Conservation (phyloP, 768 basidiomycete genomes). For the Zangia roseola region DNA sequence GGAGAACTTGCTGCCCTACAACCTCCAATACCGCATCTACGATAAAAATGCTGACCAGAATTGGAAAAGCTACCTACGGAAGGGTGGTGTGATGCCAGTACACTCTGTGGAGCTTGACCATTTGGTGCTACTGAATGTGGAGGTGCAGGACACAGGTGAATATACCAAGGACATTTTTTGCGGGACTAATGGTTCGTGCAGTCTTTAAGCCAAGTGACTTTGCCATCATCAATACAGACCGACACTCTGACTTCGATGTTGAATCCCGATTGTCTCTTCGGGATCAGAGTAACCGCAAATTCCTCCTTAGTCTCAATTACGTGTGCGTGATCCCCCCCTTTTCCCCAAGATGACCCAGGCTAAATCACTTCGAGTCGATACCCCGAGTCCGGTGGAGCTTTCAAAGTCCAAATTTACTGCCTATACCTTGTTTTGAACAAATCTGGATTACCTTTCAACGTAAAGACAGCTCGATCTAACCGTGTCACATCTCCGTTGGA, state of each 20-base stretch:
- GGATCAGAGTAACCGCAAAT: slow-evolving; percentile 71
- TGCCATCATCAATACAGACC: slow-evolving; percentile 94
- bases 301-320: slow-evolving; percentile 86
- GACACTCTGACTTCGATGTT: slow-evolving; percentile 82
- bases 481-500: slow-evolving; percentile 67
- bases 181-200: slow-evolving; percentile 29
- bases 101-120: slow-evolving; percentile 93
- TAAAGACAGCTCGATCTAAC: slow-evolving; percentile 62
- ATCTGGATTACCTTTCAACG: slow-evolving; percentile 78
- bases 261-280: slow-evolving; percentile 71
- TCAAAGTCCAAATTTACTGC: slow-evolving; percentile 92
- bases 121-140: slow-evolving; percentile 84
- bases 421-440: slow-evolving; percentile 93
- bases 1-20: slow-evolving; percentile 93
- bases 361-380: slow-evolving; percentile 50
- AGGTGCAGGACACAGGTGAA: slow-evolving; percentile 85
- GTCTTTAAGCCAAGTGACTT: slow-evolving; percentile 95
- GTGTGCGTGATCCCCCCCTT: slow-evolving; percentile 54
- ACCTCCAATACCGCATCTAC: slow-evolving; percentile 93
- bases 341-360: background rate
- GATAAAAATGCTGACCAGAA: slow-evolving; percentile 94
- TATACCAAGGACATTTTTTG: background rate
- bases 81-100: slow-evolving; percentile 94
- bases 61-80: slow-evolving; percentile 89
- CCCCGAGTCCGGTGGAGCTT: slow-evolving; percentile 90